phyloP scores from a whole-genome alignment of 169 alveolate species.

The Plasmodium vivax region DNA sequence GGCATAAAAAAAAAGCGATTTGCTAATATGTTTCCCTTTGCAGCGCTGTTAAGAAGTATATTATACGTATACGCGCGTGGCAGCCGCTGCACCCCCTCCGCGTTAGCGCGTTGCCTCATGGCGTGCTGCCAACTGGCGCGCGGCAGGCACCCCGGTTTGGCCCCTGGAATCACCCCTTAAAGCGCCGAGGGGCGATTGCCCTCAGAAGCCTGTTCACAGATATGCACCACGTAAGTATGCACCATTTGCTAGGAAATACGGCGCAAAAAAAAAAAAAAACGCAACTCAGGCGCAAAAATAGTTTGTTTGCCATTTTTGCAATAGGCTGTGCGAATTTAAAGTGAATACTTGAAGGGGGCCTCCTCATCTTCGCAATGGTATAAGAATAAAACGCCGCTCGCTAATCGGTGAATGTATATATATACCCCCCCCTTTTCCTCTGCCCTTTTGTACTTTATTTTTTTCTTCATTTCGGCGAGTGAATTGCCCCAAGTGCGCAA shows the following conservation, averaged over 20 bases:
- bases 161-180: background rate
- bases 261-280: background rate
- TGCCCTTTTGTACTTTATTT: no score
- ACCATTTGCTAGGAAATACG: background rate
- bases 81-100: background rate
- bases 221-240: background rate
- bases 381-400: background rate
- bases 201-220: background rate
- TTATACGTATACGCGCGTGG: background rate
- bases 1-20: background rate
- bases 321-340: background rate
- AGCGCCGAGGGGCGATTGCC: background rate
- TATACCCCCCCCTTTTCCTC: background rate
- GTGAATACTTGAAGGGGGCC: background rate
- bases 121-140: background rate
- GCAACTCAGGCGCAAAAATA: background rate
- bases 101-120: background rate
- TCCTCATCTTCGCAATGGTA: background rate
- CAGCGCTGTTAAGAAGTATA: background rate
- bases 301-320: background rate
- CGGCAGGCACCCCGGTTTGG: background rate
- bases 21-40: background rate
- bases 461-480: background rate
- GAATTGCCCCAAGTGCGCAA: background rate
- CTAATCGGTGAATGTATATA: background rate